Evolutionary conservation across 495 filamentous ascomycete species (phyloP), one percentile per base, ranked within the genome.

Genomic region (Letharia columbiana): DNA sequence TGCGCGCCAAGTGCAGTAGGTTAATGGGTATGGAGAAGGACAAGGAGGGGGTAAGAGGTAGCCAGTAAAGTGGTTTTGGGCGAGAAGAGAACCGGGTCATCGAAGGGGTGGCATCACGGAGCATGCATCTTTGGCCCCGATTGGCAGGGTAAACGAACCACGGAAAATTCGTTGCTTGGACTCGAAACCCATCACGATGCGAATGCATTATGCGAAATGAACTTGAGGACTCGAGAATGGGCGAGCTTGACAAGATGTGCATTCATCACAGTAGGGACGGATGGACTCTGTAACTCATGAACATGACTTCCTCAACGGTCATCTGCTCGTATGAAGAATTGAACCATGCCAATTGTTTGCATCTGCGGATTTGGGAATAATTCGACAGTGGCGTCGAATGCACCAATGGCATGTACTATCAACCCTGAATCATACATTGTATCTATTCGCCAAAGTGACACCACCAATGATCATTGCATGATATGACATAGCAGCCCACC

Each of bases 381-480:
- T 20, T 49, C 60, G 4, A 40, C 44, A 8, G n/a, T 23, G 33
- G 49, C 35, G 41, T 49, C 60, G 31, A 37, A 59, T 60, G 33
- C 56, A 40, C 28, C 23, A 7, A 42, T 59, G 42, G 31, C 63
- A 65, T 60, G 41, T 10, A n/a, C 54, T 49, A 59, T 65, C 54
- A 50, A 65, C 54, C 56, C 31, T 47, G 28, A 28, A 45, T 58
- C 35, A 65, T 60, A 45, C 54, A 37, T 11, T 65, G 56, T 50
- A 58, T 47, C 20, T 37, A 20, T 60, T 37, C 33, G 18, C 11
- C 9, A n/a, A 45, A 45, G 3, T 40, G 17, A 47, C 40, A 45
- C 52, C 63, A 40, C 20, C 54, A 60, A 59, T 15, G 35, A 59
- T 20, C 28, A n/a, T 47, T 60, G 63, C 54, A 60, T 45, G 54